Evolutionary conservation across 2,329 filamentous ascomycete genomes (phyloP).

Genomic region (Exophiala bonariae): DNA sequence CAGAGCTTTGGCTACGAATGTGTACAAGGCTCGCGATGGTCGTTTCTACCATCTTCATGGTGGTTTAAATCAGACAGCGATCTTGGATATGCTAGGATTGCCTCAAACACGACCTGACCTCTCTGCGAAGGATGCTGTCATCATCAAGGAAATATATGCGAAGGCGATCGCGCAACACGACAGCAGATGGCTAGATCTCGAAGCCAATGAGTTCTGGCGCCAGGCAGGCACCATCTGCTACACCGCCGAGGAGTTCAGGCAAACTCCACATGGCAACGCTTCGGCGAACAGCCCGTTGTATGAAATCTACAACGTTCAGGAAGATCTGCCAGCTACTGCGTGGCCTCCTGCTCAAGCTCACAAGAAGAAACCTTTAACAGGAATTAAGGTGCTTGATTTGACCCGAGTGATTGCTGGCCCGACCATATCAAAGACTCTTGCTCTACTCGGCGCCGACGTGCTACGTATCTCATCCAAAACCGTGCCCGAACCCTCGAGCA

Average conservation of each 20-base stretch:
- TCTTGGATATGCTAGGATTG: no score
- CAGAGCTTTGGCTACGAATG: neutral
- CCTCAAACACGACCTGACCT: no score
- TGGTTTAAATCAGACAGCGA: no score
- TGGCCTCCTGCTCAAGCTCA: no score
- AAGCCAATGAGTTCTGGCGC: constrained; percentile 34
- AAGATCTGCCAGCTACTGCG: constrained; percentile 1
- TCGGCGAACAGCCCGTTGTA: constrained; percentile 44
- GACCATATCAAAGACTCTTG: constrained; percentile 40
- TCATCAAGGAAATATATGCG: constrained; percentile 31
- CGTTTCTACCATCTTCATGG: constrained; percentile 39
- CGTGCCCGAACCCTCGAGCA: neutral
- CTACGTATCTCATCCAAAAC: constrained; percentile 43
- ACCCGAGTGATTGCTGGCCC: constrained; percentile 46
- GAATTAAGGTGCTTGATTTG: constrained; percentile 51
- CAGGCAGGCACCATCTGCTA: constrained; percentile 42
- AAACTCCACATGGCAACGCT: constrained; percentile 35
- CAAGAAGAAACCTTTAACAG: constrained; percentile 47
- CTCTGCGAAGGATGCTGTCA: constrained; percentile 32
- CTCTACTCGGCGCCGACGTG: constrained; percentile 47
- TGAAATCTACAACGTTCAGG: constrained; percentile 32
- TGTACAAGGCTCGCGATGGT: constrained; percentile 42
- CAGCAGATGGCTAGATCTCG: constrained; percentile 36
- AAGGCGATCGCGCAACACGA: constrained; percentile 29
- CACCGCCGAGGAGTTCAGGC: constrained; percentile 37